phyloP scores from a whole-genome alignment of 2,329 filamentous ascomycete genomes.

The Shiraia bambusicola region DNA sequence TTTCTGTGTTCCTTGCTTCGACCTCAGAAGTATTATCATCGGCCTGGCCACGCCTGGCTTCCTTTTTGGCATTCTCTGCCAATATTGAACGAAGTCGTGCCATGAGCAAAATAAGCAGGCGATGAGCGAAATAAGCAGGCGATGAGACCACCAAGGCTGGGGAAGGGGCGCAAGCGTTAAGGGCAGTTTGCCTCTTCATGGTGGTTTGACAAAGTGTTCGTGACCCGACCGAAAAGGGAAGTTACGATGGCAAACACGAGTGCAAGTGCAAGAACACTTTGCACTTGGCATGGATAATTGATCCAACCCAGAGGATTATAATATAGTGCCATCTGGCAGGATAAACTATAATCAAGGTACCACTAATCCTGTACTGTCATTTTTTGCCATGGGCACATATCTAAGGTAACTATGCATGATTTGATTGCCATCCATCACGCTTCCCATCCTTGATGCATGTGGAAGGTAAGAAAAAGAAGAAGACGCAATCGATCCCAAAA shows the following conservation, averaged over 20 bases:
- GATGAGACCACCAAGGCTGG: too few relatives aligned
- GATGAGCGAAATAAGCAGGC: too few relatives aligned
- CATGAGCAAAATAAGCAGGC: conserved; percentile 16
- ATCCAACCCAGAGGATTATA: too few relatives aligned
- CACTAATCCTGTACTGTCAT: conserved; percentile 12
- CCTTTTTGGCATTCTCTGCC: background rate
- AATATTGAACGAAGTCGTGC: conserved; percentile 12
- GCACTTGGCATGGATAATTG: too few relatives aligned
- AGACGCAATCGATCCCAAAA: too few relatives aligned
- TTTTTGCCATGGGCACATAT: conserved; percentile 14
- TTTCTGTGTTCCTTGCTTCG: conserved; percentile 18
- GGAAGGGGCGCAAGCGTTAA: too few relatives aligned
- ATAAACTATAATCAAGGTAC: conserved; percentile 1
- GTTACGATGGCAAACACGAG: too few relatives aligned
- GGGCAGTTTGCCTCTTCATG: too few relatives aligned
- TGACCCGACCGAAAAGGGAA: too few relatives aligned
- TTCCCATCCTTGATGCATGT: conserved; percentile 3
- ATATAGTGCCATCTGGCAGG: background rate
- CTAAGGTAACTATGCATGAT: conserved; percentile 7
- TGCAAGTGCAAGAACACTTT: too few relatives aligned
- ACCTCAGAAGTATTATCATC: conserved; percentile 8
- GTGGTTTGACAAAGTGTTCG: too few relatives aligned
- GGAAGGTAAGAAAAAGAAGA: background rate
- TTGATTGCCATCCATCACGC: conserved; percentile 2
- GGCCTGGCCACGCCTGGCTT: conserved; percentile 1